phyloP scores from a whole-genome alignment of 345 rosid species.

The Xanthoceras sorbifolium region DNA sequence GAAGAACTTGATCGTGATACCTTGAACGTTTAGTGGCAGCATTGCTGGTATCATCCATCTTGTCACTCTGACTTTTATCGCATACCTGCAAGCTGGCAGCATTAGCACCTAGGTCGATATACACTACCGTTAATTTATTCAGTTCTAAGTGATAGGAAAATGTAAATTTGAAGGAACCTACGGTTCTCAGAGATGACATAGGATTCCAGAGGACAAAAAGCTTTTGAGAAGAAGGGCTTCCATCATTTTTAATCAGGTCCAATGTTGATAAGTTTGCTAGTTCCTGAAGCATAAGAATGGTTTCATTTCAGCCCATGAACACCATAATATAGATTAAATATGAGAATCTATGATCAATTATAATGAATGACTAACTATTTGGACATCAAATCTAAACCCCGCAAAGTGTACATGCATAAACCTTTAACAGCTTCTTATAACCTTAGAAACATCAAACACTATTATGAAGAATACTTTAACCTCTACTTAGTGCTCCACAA shows the following conservation, averaged over 20 bases:
- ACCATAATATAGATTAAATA: conserved; percentile 10
- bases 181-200: conserved; percentile 29
- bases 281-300: conserved; percentile 58
- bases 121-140: conserved; percentile 9
- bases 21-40: conserved; percentile 43
- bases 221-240: conserved; percentile 87
- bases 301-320: conserved; percentile 6
- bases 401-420: neutral
- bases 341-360: neutral
- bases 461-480: neutral
- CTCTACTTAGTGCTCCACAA: conserved; percentile 3
- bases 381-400: conserved; percentile 5
- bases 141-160: conserved; percentile 3
- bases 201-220: conserved; percentile 91
- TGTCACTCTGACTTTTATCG: conserved; percentile 28
- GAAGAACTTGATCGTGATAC: conserved; percentile 30
- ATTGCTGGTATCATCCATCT: conserved; percentile 29
- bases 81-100: conserved; percentile 46
- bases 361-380: neutral
- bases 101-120: conserved; percentile 23
- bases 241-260: conserved; percentile 81
- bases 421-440: neutral
- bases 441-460: neutral
- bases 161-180: conserved; percentile 33
- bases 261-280: conserved; percentile 80